Percentiles rank a stretch among this genome's conserved stretches.
Evolutionary conservation across 1,284 basidiomycete species (phyloP).

Genomic region (Trichosporon sp.): DNA sequence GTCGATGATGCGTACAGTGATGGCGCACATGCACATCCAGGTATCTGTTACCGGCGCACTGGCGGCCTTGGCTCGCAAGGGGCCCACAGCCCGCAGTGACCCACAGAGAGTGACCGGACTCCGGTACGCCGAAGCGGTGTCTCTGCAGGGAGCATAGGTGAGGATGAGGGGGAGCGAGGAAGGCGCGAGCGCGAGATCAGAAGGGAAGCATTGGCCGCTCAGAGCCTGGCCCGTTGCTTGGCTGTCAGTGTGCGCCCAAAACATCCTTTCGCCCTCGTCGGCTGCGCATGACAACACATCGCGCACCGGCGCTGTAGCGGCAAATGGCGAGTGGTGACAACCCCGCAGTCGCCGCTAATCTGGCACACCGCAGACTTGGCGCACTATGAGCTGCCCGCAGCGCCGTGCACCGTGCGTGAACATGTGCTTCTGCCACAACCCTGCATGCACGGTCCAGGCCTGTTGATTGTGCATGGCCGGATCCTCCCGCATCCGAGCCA

Average conservation of each 20-base stretch:
- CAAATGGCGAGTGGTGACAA: background rate
- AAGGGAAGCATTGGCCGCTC: background rate
- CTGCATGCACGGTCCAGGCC: slow-evolving; percentile 7
- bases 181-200: background rate
- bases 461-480: background rate
- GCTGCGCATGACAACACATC: background rate
- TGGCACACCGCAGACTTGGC: background rate
- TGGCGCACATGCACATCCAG: background rate
- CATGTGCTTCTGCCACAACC: slow-evolving; percentile 8
- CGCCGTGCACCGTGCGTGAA: background rate
- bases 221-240: background rate
- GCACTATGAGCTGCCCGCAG: background rate
- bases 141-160: background rate
- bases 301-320: background rate
- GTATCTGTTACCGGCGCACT: background rate
- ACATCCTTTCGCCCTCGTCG: background rate
- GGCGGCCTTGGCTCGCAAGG: background rate
- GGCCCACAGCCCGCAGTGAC: background rate
- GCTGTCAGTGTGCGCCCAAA: background rate
- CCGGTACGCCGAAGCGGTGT: background rate
- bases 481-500: slow-evolving; percentile 3
- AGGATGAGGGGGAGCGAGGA: background rate
- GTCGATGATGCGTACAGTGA: background rate
- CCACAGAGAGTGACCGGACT: background rate
- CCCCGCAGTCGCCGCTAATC: slow-evolving; percentile 7